A percentile compares a stretch with the other conserved stretches of the same genome.
These are phyloP conservation scores for Yarrowia deformans DNA, from an alignment of 805 yeast species.

Conservation along the genomic window DNA sequence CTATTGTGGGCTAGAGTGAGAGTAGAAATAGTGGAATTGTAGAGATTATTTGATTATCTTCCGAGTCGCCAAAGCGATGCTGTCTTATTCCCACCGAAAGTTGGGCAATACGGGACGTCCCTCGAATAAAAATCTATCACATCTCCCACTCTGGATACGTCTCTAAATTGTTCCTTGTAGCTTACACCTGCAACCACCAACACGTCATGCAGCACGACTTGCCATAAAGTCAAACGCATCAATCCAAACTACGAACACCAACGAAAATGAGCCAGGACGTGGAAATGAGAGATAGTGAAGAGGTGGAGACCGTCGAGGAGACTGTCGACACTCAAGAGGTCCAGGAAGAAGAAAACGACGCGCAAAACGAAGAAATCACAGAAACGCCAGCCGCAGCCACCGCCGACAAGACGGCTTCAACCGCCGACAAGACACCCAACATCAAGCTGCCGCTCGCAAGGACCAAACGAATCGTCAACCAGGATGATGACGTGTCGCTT, in stretches of 20 bases:
- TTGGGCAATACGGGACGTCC: no score
- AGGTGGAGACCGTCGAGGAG: constrained; percentile 21
- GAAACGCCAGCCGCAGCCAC: background rate
- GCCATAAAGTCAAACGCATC: constrained; percentile 7
- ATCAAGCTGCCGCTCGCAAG: constrained; percentile 64
- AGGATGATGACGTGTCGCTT: constrained; percentile 74
- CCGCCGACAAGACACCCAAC: constrained; percentile 7
- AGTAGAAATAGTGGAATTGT: background rate
- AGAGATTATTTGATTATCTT: background rate
- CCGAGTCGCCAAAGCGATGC: no score
- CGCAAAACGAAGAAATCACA: background rate
- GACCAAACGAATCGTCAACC: constrained; percentile 72
- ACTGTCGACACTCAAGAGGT: background rate
- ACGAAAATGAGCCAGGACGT: constrained; percentile 19
- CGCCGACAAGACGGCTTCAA: background rate
- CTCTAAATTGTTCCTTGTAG: no score
- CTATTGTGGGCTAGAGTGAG: background rate
- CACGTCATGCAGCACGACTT: constrained; percentile 23
- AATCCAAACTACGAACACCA: background rate
- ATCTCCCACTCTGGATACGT: background rate
- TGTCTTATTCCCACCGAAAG: no score
- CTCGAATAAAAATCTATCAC: background rate
- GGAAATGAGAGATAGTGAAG: constrained; percentile 35
- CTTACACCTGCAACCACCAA: no score
- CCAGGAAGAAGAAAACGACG: background rate